A percentile compares a stretch with the other conserved stretches of the same genome.
phyloP scores from a whole-genome alignment of 139 green algal species.

The Coelastrella sp. region DNA sequence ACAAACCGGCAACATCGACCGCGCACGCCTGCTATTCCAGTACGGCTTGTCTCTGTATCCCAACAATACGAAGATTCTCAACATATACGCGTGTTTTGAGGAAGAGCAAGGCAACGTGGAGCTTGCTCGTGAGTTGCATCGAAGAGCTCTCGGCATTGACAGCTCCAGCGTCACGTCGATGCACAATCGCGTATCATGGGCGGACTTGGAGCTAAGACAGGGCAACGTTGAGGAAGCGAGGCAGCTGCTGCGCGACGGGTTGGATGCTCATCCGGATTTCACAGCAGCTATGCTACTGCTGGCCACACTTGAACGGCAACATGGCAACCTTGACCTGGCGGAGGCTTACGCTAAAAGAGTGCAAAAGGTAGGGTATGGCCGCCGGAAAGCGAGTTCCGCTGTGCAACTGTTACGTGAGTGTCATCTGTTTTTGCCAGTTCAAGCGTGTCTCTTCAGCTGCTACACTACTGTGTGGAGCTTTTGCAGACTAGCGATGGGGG shows the following conservation, averaged over 20 bases:
- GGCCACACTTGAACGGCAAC: slow-evolving; percentile 7
- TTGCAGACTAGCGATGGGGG: background rate
- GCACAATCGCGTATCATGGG: slow-evolving; percentile 45
- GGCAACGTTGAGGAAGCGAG: slow-evolving; percentile 53
- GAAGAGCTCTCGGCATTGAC: slow-evolving; percentile 49
- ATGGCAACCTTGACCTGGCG: slow-evolving; percentile 37
- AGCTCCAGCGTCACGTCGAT: slow-evolving; percentile 5
- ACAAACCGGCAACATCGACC: slow-evolving; percentile 49
- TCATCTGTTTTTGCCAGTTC: background rate
- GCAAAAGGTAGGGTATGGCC: slow-evolving; percentile 28
- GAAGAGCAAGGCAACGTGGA: slow-evolving; percentile 49
- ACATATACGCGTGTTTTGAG: slow-evolving; percentile 67
- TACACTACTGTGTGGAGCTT: background rate
- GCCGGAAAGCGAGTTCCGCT: too few relatives aligned
- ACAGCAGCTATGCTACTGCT: slow-evolving; percentile 51
- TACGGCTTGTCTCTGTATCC: slow-evolving; percentile 64
- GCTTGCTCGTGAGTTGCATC: slow-evolving; percentile 59
- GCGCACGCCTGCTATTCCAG: slow-evolving; percentile 67
- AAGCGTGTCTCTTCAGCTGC: too few relatives aligned
- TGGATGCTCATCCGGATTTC: slow-evolving; percentile 51
- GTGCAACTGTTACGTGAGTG: background rate
- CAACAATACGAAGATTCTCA: slow-evolving; percentile 69
- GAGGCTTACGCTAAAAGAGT: slow-evolving; percentile 41
- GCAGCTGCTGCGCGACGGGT: slow-evolving; percentile 50
- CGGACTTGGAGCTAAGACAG: slow-evolving; percentile 49